Percentiles rank a stretch among this genome's conserved stretches.
These are phyloP conservation scores for Datisca glomerata DNA, from an alignment of 306 rosid genomes.

Conservation along the genomic window DNA sequence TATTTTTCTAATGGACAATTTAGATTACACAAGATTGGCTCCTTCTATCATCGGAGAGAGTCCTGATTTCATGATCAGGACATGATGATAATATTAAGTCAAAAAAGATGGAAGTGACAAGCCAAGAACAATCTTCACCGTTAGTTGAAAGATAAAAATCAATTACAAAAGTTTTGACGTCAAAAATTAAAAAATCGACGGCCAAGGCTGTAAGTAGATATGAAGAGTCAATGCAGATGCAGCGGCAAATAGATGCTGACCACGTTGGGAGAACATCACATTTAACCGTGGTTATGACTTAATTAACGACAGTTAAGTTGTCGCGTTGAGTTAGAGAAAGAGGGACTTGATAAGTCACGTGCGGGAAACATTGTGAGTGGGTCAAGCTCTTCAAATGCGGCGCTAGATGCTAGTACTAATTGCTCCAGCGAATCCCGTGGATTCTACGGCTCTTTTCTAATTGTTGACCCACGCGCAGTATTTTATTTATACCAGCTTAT, in stretches of 20 bases:
- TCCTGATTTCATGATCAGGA: too few relatives aligned
- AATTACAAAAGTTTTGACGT: too few relatives aligned
- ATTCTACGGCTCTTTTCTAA: too few relatives aligned
- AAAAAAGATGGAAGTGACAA: too few relatives aligned
- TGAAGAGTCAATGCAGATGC: not conserved
- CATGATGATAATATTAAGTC: not conserved
- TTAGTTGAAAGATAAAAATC: too few relatives aligned
- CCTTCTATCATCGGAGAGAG: too few relatives aligned
- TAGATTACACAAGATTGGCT: too few relatives aligned
- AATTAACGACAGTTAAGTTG: not conserved
- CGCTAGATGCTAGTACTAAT: slow-evolving; percentile 23
- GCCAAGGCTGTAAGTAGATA: not conserved
- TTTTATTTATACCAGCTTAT: too few relatives aligned
- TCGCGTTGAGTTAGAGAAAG: slow-evolving; percentile 1
- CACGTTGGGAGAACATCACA: not conserved
- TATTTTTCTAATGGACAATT: too few relatives aligned
- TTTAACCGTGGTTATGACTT: not conserved
- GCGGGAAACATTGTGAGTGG: slow-evolving; percentile 6
- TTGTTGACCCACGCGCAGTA: too few relatives aligned
- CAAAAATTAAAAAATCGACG: not conserved
- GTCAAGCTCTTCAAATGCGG: slow-evolving; percentile 43
- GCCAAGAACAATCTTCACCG: too few relatives aligned
- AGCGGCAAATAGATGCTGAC: not conserved
- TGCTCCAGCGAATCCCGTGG: not conserved
- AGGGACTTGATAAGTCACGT: slow-evolving; percentile 23